phyloP scores from a whole-genome alignment of 2,329 filamentous ascomycete species.

The Curvularia verruculosa region DNA sequence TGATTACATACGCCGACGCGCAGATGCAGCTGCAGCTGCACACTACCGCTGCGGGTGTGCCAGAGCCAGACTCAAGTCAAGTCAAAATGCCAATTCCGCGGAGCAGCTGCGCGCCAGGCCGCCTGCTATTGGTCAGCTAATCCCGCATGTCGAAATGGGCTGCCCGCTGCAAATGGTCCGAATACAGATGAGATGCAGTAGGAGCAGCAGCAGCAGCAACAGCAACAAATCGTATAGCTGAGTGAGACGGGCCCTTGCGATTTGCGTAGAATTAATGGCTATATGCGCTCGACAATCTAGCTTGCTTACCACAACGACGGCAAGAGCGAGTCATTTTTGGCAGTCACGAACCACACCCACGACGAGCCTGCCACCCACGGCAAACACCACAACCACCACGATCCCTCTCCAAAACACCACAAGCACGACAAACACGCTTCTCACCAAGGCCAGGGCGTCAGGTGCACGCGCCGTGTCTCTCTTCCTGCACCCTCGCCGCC shows the following conservation, averaged over 20 bases:
- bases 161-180: background rate
- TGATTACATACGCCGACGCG: no score
- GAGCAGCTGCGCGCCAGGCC: background rate
- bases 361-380: no score
- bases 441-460: constrained; percentile 5
- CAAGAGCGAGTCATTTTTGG: constrained; percentile 13
- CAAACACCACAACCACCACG: background rate
- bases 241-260: no score
- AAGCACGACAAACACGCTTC: background rate
- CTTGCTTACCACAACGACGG: background rate
- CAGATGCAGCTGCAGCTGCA: background rate
- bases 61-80: no score
- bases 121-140: constrained; percentile 17
- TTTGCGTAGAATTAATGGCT: background rate
- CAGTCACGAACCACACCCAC: background rate
- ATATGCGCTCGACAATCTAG: no score
- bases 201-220: no score
- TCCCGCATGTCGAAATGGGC: background rate
- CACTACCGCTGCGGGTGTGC: background rate
- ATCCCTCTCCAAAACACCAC: no score
- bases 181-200: background rate
- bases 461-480: constrained; percentile 1
- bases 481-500: background rate
- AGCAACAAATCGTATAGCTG: background rate
- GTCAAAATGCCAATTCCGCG: no score